phyloP scores from a whole-genome alignment of 148 eudicot genomes.

The Suaeda aralocaspica region DNA sequence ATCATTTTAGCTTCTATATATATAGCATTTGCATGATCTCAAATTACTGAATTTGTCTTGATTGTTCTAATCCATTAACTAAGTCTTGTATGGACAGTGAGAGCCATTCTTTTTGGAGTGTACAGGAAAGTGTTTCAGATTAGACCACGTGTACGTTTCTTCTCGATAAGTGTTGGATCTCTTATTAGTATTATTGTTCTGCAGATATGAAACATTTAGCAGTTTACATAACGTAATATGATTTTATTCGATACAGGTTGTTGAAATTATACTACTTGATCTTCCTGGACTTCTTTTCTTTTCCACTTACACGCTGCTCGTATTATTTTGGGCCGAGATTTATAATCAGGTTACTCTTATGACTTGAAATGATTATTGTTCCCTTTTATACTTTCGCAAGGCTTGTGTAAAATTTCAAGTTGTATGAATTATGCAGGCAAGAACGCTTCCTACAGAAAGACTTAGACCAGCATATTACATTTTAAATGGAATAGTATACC shows the following conservation, averaged over 20 bases:
- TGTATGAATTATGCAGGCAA: constrained; percentile 35
- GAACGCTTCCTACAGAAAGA: constrained; percentile 44
- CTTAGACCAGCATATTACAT: constrained; percentile 51
- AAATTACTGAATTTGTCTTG: neutral
- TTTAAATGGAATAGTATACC: constrained; percentile 44
- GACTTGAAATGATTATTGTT: neutral
- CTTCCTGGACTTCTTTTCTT: constrained; percentile 75
- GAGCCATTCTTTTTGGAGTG: constrained; percentile 59
- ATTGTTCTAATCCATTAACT: neutral
- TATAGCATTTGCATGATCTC: neutral
- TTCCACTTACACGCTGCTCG: constrained; percentile 65
- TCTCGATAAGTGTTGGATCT: neutral
- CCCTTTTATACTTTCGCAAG: neutral
- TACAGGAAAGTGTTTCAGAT: constrained; percentile 40
- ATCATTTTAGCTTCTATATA: neutral
- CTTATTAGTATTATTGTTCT: neutral
- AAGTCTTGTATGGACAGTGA: constrained; percentile 29
- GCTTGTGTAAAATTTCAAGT: neutral
- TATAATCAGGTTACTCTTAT: constrained; percentile 56
- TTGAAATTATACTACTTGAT: constrained; percentile 57
- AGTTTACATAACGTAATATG: too few relatives aligned
- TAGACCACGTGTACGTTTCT: constrained; percentile 35
- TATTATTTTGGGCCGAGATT: constrained; percentile 86
- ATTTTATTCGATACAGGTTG: constrained; percentile 30
- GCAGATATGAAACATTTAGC: too few relatives aligned